A percentile compares a stretch with the other conserved stretches of the same genome.
These are phyloP conservation scores for Suhomyces kilbournensis DNA, from an alignment of 805 yeast species.

Conservation along the genomic window DNA sequence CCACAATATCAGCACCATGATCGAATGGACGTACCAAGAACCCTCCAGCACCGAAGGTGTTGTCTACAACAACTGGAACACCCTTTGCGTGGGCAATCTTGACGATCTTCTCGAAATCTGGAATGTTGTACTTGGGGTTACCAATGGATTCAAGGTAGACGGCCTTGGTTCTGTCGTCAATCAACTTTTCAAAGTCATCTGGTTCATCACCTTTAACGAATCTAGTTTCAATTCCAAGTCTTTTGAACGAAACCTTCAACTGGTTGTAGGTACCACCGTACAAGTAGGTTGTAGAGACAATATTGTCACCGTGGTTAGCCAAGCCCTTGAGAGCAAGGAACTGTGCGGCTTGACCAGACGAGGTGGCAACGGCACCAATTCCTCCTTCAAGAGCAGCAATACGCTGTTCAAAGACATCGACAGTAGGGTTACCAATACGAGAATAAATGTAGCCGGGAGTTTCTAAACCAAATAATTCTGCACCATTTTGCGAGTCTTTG, in stretches of 20 bases:
- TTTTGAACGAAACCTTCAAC: conserved; percentile 86
- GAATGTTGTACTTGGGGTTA: conserved; percentile 88
- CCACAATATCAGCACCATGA: conserved; percentile 88
- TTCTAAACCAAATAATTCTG: conserved; percentile 81
- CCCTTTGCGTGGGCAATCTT: conserved; percentile 83
- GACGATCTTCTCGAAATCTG: conserved; percentile 78
- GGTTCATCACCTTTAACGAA: conserved; percentile 80
- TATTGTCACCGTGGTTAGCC: conserved; percentile 87
- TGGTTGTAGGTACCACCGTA: conserved; percentile 98
- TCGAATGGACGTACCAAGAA: conserved; percentile 79
- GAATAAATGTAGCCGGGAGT: conserved; percentile 86
- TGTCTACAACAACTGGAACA: conserved; percentile 87
- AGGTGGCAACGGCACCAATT: conserved; percentile 80
- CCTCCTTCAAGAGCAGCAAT: conserved; percentile 93
- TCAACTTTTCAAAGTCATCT: conserved; percentile 67
- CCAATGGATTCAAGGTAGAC: conserved; percentile 88
- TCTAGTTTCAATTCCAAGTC: conserved; percentile 81
- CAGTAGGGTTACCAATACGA: conserved; percentile 90
- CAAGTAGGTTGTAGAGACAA: conserved; percentile 78
- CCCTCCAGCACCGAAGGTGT: conserved; percentile 98
- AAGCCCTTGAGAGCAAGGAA: conserved; percentile 77
- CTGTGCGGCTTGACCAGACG: conserved; percentile 98
- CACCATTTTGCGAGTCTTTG: conserved; percentile 86
- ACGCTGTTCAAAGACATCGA: conserved; percentile 85
- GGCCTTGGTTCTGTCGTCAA: conserved; percentile 87